phyloP scores from a whole-genome alignment of 73 alveolate genomes.

The Blepharisma japonicum region DNA sequence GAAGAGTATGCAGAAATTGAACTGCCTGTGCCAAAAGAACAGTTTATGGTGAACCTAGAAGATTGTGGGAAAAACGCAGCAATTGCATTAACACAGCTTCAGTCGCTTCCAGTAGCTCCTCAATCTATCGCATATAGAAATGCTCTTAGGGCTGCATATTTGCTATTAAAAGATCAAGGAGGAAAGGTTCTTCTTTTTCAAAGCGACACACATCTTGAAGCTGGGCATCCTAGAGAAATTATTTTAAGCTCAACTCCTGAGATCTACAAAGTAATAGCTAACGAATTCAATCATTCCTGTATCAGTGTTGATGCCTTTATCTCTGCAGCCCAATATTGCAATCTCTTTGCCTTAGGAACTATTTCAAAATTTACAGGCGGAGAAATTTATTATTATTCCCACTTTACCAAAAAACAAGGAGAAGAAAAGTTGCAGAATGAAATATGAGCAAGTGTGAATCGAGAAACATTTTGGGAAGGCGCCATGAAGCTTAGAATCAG shows the following conservation, averaged over 20 bases:
- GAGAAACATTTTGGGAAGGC: conserved; percentile 84
- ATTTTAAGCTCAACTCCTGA: conserved; percentile 37
- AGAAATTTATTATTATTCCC: conserved; percentile 78
- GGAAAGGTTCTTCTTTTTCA: conserved; percentile 65
- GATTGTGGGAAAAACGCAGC: conserved; percentile 74
- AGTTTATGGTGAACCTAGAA: conserved; percentile 71
- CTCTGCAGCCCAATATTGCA: conserved; percentile 63
- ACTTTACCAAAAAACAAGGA: conserved; percentile 47
- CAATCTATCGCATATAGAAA: conserved; percentile 34
- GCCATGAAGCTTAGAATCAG: conserved; percentile 87
- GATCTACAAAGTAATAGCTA: conserved; percentile 49
- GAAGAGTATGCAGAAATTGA: conserved; percentile 71
- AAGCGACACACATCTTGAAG: neutral
- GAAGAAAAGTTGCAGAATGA: conserved; percentile 65
- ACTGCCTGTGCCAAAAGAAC: conserved; percentile 80
- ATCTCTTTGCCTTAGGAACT: conserved; percentile 71
- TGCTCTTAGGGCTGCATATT: conserved; percentile 52
- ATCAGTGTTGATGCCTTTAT: conserved; percentile 70
- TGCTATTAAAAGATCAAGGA: conserved; percentile 54
- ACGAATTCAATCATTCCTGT: conserved; percentile 64
- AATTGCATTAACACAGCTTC: conserved; percentile 54
- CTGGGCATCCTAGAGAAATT: conserved; percentile 45
- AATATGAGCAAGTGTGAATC: conserved; percentile 57
- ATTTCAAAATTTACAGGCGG: conserved; percentile 82
- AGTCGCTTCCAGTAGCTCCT: conserved; percentile 50